A percentile compares a stretch with the other conserved stretches of the same genome.
Conservation (phyloP, 2,329 filamentous ascomycete species). For the Harringtonia aguacate region DNA sequence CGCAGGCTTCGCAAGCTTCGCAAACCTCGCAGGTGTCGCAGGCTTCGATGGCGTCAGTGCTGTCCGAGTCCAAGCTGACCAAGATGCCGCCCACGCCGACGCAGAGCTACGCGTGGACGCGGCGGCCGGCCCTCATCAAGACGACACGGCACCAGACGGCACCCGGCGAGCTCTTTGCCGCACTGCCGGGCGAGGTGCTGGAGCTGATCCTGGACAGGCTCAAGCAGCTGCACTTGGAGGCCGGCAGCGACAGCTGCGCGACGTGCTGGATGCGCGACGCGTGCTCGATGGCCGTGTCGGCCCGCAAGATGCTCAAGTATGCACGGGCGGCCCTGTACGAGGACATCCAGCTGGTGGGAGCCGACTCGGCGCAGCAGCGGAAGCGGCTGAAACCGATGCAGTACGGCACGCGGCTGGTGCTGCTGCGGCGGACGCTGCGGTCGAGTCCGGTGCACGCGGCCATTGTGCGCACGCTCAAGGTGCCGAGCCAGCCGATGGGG, state of each 20-base stretch:
- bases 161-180: slow-evolving; percentile 41
- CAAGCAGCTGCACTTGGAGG: slow-evolving; percentile 37
- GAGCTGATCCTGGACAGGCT: slow-evolving; percentile 44
- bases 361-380: slow-evolving; percentile 39
- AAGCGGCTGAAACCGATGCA: slow-evolving; percentile 42
- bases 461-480: slow-evolving; percentile 46
- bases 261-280: slow-evolving; percentile 57
- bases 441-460: slow-evolving; percentile 40
- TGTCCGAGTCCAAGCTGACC: neutral
- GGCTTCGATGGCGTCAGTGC: neutral
- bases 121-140: slow-evolving; percentile 5
- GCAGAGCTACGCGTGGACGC: slow-evolving; percentile 12
- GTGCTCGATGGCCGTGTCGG: slow-evolving; percentile 37
- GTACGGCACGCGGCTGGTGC: slow-evolving; percentile 39
- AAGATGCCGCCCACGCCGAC: neutral
- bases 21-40: too few relatives aligned
- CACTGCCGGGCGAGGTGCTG: slow-evolving; percentile 47
- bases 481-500: slow-evolving; percentile 26
- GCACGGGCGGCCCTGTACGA: slow-evolving; percentile 44
- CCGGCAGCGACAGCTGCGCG: slow-evolving; percentile 41
- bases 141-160: slow-evolving; percentile 15
- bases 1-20: too few relatives aligned
- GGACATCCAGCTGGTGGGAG: slow-evolving; percentile 46
- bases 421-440: slow-evolving; percentile 48
- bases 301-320: slow-evolving; percentile 39